A percentile compares a stretch with the other conserved stretches of the same genome.
Conservation (phyloP, 2,329 filamentous ascomycete species). For the Orbilia brochopaga region DNA sequence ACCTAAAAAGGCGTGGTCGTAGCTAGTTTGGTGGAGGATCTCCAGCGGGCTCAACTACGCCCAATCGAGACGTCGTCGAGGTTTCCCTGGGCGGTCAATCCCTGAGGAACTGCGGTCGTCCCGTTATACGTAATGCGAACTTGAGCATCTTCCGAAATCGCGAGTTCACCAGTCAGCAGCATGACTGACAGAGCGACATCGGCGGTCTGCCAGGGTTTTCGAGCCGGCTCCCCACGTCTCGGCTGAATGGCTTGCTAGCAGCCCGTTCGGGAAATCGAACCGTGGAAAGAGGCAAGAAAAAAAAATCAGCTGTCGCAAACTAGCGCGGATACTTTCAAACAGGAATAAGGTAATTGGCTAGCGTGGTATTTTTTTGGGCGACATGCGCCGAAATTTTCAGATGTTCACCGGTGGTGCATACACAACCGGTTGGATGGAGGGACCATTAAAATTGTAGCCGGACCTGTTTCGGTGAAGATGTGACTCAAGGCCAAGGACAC, state of each 20-base stretch:
- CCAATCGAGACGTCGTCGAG: too few species aligned
- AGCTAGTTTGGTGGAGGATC: too few species aligned
- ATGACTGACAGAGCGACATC: slow-evolving; percentile 45
- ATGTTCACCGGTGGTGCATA: neutral
- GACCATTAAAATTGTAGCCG: too few species aligned
- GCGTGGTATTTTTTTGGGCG: neutral
- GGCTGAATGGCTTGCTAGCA: slow-evolving; percentile 59
- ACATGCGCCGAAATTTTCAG: slow-evolving; percentile 2
- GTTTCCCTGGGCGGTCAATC: too few species aligned
- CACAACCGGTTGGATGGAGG: too few species aligned
- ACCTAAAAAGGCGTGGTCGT: too few species aligned
- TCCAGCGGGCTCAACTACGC: too few species aligned
- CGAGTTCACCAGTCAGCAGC: slow-evolving; percentile 4
- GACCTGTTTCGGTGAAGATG: too few species aligned
- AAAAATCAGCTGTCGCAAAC: neutral
- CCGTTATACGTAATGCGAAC: too few species aligned
- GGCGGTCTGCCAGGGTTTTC: slow-evolving; percentile 29
- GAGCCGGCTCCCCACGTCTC: slow-evolving; percentile 48
- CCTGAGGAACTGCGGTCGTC: too few species aligned
- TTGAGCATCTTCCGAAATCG: slow-evolving; percentile 5
- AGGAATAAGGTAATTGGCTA: slow-evolving; percentile 15
- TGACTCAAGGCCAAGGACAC: too few species aligned
- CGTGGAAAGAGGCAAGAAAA: slow-evolving; percentile 8
- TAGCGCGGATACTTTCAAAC: neutral
- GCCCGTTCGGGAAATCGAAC: slow-evolving; percentile 30